Percentiles rank a stretch among this genome's conserved stretches.
These are phyloP conservation scores for Penicillium lividum DNA, from an alignment of 495 filamentous ascomycete genomes.

Conservation along the genomic window DNA sequence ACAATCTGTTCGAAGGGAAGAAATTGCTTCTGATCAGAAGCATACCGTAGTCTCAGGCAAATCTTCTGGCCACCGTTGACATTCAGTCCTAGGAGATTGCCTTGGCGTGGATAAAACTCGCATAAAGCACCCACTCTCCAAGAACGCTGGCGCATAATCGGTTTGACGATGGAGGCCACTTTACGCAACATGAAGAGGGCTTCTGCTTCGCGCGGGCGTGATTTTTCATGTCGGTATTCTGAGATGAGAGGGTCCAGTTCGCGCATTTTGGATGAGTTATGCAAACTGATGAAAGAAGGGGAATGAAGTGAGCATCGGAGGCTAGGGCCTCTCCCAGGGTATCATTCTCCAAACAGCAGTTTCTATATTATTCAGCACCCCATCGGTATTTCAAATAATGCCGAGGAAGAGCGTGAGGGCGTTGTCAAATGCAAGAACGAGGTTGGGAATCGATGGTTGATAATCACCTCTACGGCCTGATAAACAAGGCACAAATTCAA, in stretches of 20 bases:
- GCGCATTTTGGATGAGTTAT: conserved; percentile 47
- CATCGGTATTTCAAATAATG: neutral
- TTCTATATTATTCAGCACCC: neutral
- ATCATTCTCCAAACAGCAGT: conserved; percentile 1
- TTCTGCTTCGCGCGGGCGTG: conserved; percentile 70
- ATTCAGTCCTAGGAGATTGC: conserved; percentile 81
- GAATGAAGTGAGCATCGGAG: neutral
- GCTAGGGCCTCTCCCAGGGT: neutral
- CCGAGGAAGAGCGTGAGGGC: neutral
- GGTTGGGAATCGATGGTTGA: neutral
- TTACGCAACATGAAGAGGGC: conserved; percentile 82
- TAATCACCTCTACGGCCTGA: neutral
- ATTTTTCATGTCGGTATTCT: conserved; percentile 76
- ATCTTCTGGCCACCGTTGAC: conserved; percentile 74
- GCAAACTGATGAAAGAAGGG: neutral
- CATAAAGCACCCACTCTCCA: conserved; percentile 80
- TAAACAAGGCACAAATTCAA: neutral
- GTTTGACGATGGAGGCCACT: conserved; percentile 88
- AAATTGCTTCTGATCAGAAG: conserved; percentile 74
- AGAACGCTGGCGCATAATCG: conserved; percentile 83
- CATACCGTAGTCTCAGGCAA: conserved; percentile 78
- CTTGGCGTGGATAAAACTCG: conserved; percentile 80
- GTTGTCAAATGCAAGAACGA: neutral
- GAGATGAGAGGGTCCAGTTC: conserved; percentile 70
- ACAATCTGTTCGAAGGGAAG: conserved; percentile 75